Evolutionary conservation across 768 basidiomycete species (phyloP).

Genomic region (Boletus patriciae): DNA sequence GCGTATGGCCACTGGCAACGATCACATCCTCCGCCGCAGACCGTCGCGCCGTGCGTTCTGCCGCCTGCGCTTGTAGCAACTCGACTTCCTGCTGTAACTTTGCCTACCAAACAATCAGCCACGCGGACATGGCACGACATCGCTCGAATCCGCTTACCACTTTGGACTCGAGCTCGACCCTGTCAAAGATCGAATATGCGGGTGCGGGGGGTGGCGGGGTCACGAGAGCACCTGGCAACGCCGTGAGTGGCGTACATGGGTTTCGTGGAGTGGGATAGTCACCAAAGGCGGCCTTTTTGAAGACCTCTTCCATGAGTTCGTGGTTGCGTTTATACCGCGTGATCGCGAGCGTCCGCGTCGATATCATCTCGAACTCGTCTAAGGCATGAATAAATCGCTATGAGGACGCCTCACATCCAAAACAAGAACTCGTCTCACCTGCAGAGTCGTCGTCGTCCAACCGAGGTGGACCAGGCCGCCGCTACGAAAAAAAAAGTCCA

Average conservation of each 20-base stretch:
- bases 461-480: conserved; percentile 34
- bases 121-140: not conserved
- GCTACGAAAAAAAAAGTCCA: conserved; percentile 14
- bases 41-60: conserved; percentile 41
- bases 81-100: conserved; percentile 62
- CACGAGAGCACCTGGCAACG: conserved; percentile 44
- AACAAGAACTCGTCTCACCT: conserved; percentile 37
- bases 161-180: conserved; percentile 56
- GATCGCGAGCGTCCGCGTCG: conserved; percentile 68
- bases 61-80: conserved; percentile 49
- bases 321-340: conserved; percentile 78
- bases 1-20: conserved; percentile 31
- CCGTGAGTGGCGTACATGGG: not conserved
- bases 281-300: conserved; percentile 70
- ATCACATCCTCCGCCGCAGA: conserved; percentile 30
- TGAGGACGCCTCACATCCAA: not conserved
- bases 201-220: conserved; percentile 41
- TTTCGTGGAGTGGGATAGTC: not conserved
- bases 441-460: conserved; percentile 66
- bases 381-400: not conserved
- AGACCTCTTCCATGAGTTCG: conserved; percentile 82
- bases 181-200: conserved; percentile 63
- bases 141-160: conserved; percentile 39
- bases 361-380: conserved; percentile 72
- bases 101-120: conserved; percentile 37